A percentile compares a stretch with the other conserved stretches of the same genome.
Evolutionary conservation across 129 eudicot genomes (phyloP).

Genomic region (Escallonia herrerae): DNA sequence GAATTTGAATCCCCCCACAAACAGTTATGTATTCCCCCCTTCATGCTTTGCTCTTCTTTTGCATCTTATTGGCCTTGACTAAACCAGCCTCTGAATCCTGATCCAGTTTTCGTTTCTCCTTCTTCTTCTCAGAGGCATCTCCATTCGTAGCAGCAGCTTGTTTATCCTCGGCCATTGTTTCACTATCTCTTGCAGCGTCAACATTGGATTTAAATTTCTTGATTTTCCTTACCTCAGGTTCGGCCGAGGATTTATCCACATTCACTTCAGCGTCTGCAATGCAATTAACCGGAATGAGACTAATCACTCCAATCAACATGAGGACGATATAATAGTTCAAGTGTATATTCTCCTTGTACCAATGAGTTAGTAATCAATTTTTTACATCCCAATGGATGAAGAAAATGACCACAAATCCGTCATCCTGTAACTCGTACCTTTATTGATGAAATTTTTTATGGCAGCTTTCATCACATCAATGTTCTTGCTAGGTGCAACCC

Average conservation of each 20-base stretch:
- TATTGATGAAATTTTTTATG: constrained; percentile 32
- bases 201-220: constrained; percentile 60
- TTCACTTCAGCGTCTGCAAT: constrained; percentile 41
- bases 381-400: background rate
- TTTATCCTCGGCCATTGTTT: constrained; percentile 43
- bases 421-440: constrained; percentile 33
- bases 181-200: constrained; percentile 11
- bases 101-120: constrained; percentile 52
- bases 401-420: background rate
- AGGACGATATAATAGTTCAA: background rate
- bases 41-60: constrained; percentile 41
- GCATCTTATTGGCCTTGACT: constrained; percentile 46
- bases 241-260: constrained; percentile 31
- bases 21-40: too few species aligned
- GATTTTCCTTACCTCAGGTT: constrained; percentile 41
- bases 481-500: constrained; percentile 86
- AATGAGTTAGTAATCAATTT: background rate
- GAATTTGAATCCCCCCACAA: too few species aligned
- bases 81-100: constrained; percentile 17
- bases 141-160: constrained; percentile 30
- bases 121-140: constrained; percentile 50
- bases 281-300: background rate
- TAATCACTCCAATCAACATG: background rate
- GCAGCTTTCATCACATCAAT: constrained; percentile 81
- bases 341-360: background rate